Evolutionary conservation across 2,329 filamentous ascomycete species (phyloP).

Genomic region (Stemphylium vesicarium): DNA sequence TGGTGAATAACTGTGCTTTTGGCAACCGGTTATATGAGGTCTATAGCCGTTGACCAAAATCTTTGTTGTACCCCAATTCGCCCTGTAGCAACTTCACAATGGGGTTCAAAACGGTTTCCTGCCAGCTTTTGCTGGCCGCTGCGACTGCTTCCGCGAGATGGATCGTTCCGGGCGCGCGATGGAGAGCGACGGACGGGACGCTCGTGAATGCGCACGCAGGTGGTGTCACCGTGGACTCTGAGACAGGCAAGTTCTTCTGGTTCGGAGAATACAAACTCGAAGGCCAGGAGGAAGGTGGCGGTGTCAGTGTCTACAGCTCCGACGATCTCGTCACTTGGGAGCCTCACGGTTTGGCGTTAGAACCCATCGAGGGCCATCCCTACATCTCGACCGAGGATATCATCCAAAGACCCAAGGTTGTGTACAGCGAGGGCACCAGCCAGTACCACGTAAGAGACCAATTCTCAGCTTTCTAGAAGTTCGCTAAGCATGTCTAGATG

Average conservation of each 20-base stretch:
- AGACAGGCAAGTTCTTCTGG: constrained; percentile 63
- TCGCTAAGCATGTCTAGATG: constrained; percentile 49
- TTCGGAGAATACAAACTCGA: constrained; percentile 68
- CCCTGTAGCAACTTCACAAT: constrained; percentile 10
- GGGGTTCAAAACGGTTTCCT: constrained; percentile 28
- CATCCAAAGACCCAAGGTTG: constrained; percentile 68
- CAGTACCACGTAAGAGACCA: constrained; percentile 61
- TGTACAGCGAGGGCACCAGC: constrained; percentile 60
- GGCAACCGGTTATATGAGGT: constrained; percentile 27
- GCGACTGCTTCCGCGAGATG: constrained; percentile 54
- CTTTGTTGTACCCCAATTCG: background rate
- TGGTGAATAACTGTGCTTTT: constrained; percentile 14
- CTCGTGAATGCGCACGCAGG: constrained; percentile 68
- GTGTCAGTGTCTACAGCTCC: constrained; percentile 64
- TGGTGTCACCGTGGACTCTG: constrained; percentile 59
- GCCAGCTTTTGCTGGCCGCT: constrained; percentile 31
- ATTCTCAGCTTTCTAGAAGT: too few species aligned
- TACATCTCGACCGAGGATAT: constrained; percentile 63
- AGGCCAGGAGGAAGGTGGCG: constrained; percentile 65
- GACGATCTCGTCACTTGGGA: constrained; percentile 67
- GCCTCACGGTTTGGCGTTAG: constrained; percentile 63
- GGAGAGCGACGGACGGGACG: constrained; percentile 66
- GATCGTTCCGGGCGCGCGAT: constrained; percentile 67
- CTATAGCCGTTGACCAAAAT: constrained; percentile 9
- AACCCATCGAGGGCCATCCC: constrained; percentile 60